Evolutionary conservation across 2,329 filamentous ascomycete genomes (phyloP), one percentile per base, ranked within the genome.

Genomic region (Nemania diffusa): DNA sequence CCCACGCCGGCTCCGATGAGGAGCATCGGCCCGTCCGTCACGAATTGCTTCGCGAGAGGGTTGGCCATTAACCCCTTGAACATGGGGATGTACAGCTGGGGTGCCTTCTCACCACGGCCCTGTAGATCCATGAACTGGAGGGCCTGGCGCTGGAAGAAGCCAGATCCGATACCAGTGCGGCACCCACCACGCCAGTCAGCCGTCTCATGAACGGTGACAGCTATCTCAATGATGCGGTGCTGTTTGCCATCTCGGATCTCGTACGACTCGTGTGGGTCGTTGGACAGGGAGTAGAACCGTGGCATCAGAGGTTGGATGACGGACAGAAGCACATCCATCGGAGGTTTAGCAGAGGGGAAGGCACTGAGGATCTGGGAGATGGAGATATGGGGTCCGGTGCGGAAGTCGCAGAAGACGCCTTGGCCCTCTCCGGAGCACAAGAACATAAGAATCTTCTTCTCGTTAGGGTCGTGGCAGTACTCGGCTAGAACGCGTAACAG

Each of bases 61-160:
- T 99, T 99, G 69, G 94, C 91, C 96, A 99, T 99, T 50, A 99
- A 85, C 0, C 96, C 96, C 76, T 97, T 94, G 87, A 99, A 99
- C 93, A 99, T 97, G 74, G 96, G 96, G 5, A 98, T 84, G 73
- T 92, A 90, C 17, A 98, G 77, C 72, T 93, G 87, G 2, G 81
- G 84, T 56, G 81, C 78, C 69, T 79, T 79, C 62, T 86, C 83
- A 53, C 91, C 91, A 1, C 84, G 81, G 37, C 84, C 81, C 77
- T 93, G 88, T 0, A 91, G 89, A 15, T 87, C 85, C 73, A 95
- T 86, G 77, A 92, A 92, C 71, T 87, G 85, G 44, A 86, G 85
- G 0, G 96, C 94, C 74, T 97, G 87, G 34, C 93, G 90, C 80
- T 98, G 94, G 75, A 99, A 91, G 82, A 94, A 98, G 17, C 96